These are phyloP conservation scores for Chlorella ohadii DNA, from an alignment of 139 green algal genomes.

Conservation along the genomic window DNA sequence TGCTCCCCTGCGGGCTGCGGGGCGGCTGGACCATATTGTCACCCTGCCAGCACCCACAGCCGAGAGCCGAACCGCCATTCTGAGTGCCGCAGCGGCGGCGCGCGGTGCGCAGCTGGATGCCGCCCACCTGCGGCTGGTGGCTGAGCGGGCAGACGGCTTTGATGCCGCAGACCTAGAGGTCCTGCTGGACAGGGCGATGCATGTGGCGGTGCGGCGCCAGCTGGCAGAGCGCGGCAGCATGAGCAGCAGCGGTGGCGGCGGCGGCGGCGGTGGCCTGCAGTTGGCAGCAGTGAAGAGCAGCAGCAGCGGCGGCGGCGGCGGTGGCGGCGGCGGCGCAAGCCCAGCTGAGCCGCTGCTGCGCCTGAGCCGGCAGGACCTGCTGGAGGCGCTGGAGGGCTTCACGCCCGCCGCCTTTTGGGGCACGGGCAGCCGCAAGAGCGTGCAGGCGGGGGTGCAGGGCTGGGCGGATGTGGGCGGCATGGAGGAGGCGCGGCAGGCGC, in stretches of 20 bases:
- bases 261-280: conserved; percentile 25
- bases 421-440: conserved; percentile 22
- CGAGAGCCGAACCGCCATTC: conserved; percentile 54
- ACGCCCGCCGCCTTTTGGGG: conserved; percentile 76
- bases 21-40: conserved; percentile 63
- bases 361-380: conserved; percentile 50
- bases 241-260: conserved; percentile 23
- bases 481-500: conserved; percentile 69
- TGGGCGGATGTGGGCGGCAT: conserved; percentile 92
- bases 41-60: conserved; percentile 55
- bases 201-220: conserved; percentile 50
- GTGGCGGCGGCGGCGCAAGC: conserved; percentile 8
- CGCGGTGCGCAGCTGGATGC: conserved; percentile 22
- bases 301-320: background rate
- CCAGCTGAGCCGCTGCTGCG: background rate
- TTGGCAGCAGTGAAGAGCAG: background rate
- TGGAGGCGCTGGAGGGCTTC: conserved; percentile 64
- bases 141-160: conserved; percentile 70
- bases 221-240: conserved; percentile 25
- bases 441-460: conserved; percentile 52
- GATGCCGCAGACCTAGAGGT: conserved; percentile 76
- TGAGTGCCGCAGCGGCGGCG: conserved; percentile 44
- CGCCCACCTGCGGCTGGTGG: conserved; percentile 34
- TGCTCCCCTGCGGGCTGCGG: conserved; percentile 52
- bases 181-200: conserved; percentile 75